Evolutionary conservation across 768 basidiomycete genomes (phyloP).

Genomic region (Lentinula lateritia): DNA sequence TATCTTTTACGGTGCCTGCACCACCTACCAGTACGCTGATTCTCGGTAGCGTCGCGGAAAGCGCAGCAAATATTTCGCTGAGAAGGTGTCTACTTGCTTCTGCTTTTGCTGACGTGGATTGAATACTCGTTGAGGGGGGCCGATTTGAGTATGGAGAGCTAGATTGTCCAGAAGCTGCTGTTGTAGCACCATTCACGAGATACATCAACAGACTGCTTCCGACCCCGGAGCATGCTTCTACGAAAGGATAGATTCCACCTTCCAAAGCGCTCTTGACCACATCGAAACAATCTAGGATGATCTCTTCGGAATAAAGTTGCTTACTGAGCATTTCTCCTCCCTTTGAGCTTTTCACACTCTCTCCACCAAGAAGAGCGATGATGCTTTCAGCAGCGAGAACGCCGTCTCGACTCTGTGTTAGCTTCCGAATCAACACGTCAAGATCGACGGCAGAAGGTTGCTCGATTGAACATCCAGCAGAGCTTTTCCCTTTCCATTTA

Average conservation of each 20-base stretch:
- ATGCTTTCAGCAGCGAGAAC: conserved; percentile 82
- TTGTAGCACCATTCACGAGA: conserved; percentile 36
- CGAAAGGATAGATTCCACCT: conserved; percentile 78
- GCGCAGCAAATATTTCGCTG: conserved; percentile 66
- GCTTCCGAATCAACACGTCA: conserved; percentile 39
- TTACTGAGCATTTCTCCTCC: neutral
- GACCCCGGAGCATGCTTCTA: conserved; percentile 54
- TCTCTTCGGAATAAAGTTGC: conserved; percentile 91
- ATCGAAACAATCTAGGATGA: conserved; percentile 73
- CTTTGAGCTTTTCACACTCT: conserved; percentile 43
- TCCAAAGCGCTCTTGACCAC: conserved; percentile 78
- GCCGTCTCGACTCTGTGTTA: conserved; percentile 67
- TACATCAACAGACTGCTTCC: conserved; percentile 44
- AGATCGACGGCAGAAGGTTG: conserved; percentile 40
- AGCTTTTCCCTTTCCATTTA: conserved; percentile 2
- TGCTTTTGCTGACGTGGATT: conserved; percentile 11
- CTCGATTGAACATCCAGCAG: neutral
- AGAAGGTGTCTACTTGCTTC: conserved; percentile 42
- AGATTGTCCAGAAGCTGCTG: conserved; percentile 15
- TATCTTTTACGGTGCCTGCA: conserved; percentile 41
- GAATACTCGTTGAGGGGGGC: neutral
- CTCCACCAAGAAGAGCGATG: conserved; percentile 70
- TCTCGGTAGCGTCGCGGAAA: conserved; percentile 66
- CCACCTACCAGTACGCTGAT: conserved; percentile 71
- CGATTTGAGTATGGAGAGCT: neutral